Evolutionary conservation across 768 basidiomycete genomes (phyloP), one percentile per base, ranked within the genome.

Genomic region (Leccinum arenicola): DNA sequence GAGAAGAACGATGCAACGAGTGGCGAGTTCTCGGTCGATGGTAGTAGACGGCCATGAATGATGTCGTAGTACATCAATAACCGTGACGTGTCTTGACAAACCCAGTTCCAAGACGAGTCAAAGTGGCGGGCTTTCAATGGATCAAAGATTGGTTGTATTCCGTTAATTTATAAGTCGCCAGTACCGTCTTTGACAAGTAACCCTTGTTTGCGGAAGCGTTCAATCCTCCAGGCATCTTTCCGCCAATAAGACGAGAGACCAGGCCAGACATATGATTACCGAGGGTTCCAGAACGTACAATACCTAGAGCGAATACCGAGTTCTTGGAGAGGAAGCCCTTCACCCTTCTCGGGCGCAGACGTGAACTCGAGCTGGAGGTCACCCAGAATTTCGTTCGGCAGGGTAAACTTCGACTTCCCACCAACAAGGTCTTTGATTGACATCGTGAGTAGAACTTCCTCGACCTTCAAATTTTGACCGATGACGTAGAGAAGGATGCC

Each of bases 221-320:
- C 84, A 99, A 99, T 38, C 96, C 95, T 72, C 97, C 97, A 35
- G 97, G 97, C 92, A 99, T 96, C 78, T 99, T 99, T 50, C 87
- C 87, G 58, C 94, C 93, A 54, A 98, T 82, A 70, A 98, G 82
- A 58, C 97, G 92, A 27, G 95, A 93, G 53, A 98, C 81, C 47
- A 99, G 82, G 19, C 94, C 88, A 49, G 84, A 88, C 12, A 91
- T 91, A 77, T 98, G 94, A 74, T 98, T 99, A 70, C 97, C 97
- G 29, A 96, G 85, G 6, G 81, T 70, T n/a, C 95, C 95, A 38
- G 84, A 77, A 76, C 91, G 92, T 7, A 94, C 95, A 55, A 85
- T 79, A 10, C 83, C 80, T 33, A 98, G 78, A 15, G 92, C 88
- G 29, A 93, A 83, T 45, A 29, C 95, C 97, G 10, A 99, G 86